Percentiles rank a stretch among this genome's conserved stretches.
phyloP scores from a whole-genome alignment of 169 alveolate species.

The Eimeria praecox region DNA sequence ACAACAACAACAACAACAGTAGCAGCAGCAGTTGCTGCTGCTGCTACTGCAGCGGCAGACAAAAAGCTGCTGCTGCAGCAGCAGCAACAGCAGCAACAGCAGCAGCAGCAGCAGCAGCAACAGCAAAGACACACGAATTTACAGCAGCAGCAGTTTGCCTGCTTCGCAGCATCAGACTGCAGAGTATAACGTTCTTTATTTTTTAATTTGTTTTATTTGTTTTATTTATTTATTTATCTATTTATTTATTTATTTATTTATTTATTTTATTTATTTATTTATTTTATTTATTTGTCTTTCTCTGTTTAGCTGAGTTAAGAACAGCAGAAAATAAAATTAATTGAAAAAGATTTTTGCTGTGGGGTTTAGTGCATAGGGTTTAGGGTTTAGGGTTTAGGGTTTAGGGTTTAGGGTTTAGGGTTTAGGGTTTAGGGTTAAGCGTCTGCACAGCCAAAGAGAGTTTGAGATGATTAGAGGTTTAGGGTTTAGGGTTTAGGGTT shows the following conservation, averaged over 20 bases:
- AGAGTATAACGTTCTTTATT: no score
- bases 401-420: not conserved
- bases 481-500: conserved; percentile 40
- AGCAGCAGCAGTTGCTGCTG: not conserved
- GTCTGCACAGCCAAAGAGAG: no score
- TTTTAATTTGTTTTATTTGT: no score
- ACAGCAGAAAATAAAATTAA: not conserved
- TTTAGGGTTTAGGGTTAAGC: no score
- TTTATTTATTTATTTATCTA: no score
- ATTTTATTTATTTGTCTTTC: no score
- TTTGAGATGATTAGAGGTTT: not conserved
- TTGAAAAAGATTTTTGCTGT: not conserved
- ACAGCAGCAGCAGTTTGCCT: not conserved
- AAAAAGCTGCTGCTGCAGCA: no score
- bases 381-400: not conserved
- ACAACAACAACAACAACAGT: not conserved
- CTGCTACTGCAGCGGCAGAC: conserved; percentile 1
- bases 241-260: no score
- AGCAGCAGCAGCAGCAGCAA: not conserved
- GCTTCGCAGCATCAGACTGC: no score
- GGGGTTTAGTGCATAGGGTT: conserved; percentile 50
- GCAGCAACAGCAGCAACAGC: conserved; percentile 41
- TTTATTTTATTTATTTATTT: no score
- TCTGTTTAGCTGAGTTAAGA: not conserved
- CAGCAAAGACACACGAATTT: not conserved